Evolutionary conservation across 129 eudicot genomes (phyloP).

Genomic region (Flaveria ramosissima): DNA sequence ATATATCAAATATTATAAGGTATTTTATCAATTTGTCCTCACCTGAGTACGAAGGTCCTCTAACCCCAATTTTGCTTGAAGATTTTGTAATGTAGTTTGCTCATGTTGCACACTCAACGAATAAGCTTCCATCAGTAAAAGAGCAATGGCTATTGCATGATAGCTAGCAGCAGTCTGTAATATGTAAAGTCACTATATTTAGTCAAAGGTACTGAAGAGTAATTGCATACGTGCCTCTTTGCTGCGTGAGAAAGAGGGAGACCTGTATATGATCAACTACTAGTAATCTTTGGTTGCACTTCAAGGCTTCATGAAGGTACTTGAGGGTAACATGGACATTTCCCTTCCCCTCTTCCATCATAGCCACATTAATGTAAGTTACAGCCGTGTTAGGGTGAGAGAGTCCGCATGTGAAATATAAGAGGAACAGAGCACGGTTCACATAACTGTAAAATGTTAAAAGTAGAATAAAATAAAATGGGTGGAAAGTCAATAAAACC

Average conservation of each 20-base stretch:
- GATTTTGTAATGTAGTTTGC: conserved; percentile 92
- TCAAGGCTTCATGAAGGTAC: too few species aligned
- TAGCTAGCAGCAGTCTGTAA: conserved; percentile 98
- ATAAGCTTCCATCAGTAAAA: conserved; percentile 98
- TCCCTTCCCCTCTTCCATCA: too few species aligned
- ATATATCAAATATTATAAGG: neutral
- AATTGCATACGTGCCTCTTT: neutral
- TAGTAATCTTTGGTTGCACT: conserved; percentile 80
- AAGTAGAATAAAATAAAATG: neutral
- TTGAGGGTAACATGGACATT: too few species aligned
- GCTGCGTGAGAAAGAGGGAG: conserved; percentile 18
- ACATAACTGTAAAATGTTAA: conserved; percentile 64
- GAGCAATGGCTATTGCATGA: conserved; percentile 99
- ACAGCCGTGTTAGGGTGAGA: too few species aligned
- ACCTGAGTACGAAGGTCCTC: conserved; percentile 99
- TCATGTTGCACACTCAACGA: conserved; percentile 97
- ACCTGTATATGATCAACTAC: conserved; percentile 99
- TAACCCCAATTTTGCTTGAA: conserved; percentile 92
- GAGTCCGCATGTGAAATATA: too few species aligned
- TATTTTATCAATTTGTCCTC: conserved; percentile 6
- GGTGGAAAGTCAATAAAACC: conserved; percentile 15
- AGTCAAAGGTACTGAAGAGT: conserved; percentile 14
- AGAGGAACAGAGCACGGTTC: too few species aligned
- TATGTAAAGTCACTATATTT: conserved; percentile 20
- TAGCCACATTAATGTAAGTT: too few species aligned